Evolutionary conservation across 345 rosid species (phyloP), one percentile per base, ranked within the genome.

Genomic region (Trapa bicornis): DNA sequence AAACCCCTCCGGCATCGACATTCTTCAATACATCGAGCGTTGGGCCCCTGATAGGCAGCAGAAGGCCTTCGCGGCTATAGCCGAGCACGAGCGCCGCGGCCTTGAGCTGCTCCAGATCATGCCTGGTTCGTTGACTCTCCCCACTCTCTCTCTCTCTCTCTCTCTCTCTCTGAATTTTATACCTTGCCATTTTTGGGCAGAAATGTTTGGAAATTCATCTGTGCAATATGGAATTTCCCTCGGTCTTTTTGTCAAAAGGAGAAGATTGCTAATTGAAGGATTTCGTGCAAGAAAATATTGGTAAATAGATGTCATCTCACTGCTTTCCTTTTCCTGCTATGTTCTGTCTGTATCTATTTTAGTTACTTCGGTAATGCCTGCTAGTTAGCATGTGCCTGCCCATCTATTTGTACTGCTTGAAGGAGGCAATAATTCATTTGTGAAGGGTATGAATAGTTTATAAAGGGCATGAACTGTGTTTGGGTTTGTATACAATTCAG

Each of bases 51-150:
- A 82, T 35, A 74, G 76, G 68, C 96, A 84, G 77, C 79, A 71
- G 41, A 72, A 63, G 43, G 98, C 96, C 5, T 80, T 77, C 73
- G 80, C 87, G 65, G 71, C 80, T 45, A 87, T 93, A 36, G 85
- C 86, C 36, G 89, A 88, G 74, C 82, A 70, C 72, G 98, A 93
- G 80, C 80, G 82, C 56, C 85, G 80, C 56, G 96, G 96, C 41
- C 86, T 87, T 22, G 92, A 88, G 61, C 82, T 84, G 67, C 91
- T 93, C 65, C 96, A 90, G 74, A 88, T 93, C 71, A 88, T 93
- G 98, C 96, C 96, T 10, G 97, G 97, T 90, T 67, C 65, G 79
- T 66, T 41, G 32, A 65, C 22, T 41, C 37, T n/a, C 12, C 37
- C 35, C 7, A 5, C 67, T 12, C 12, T 4, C 58, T 13, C 33